Base-by-base conservation (phyloP, 2,329 filamentous ascomycete genomes). In the Sclerotinia glacialis region DNA sequence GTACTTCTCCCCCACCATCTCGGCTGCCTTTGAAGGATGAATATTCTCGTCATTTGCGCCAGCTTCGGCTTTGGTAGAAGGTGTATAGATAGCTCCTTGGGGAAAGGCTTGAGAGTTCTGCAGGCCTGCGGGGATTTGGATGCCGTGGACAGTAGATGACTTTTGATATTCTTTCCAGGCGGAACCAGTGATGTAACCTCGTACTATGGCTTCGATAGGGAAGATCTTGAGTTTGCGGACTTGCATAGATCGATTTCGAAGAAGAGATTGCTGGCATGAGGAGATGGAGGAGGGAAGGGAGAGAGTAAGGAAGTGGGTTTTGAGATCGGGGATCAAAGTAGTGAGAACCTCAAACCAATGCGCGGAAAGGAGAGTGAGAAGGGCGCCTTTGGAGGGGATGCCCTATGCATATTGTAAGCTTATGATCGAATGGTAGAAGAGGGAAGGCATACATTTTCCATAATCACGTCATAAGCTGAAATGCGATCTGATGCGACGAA, bases 391-490 rank as follows among this genome's bases (percentile, higher is more conserved):
- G 67, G 83, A 79, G 4, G 88, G 87, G 61, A 92, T 83, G 12
- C 87, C 88, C 86, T 89, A 37, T n/a, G 11, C 23, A 21, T 53
- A 34, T 69, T 53, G 68, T 67, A 11, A 28, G 60, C 23, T 54
- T 54, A 34, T 28, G 73, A 84, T 21, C 9, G 16, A 26, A 28
- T 9, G 11, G 21, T 40, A 34, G 58, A 40, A 46, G 60, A 86
- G 78, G 62, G 85, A 78, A 67, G 77, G 55, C 81, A 80, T 77
- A 88, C 87, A 79, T 95, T 97, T 74, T 85, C 81, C 83, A 96
- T 88, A 73, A 96, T 87, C 73, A 96, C 92, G 83, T 98, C 94
- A 82, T 94, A 98, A 66, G 95, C 95, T 31, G 92, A 97, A 77
- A 97, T 95, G 72, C 95, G 89, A 80, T 97, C 93, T 18, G 91